Percentiles rank a stretch among this genome's conserved stretches.
These are phyloP conservation scores for Malus asiatica DNA, from an alignment of 306 rosid species.

Conservation along the genomic window DNA sequence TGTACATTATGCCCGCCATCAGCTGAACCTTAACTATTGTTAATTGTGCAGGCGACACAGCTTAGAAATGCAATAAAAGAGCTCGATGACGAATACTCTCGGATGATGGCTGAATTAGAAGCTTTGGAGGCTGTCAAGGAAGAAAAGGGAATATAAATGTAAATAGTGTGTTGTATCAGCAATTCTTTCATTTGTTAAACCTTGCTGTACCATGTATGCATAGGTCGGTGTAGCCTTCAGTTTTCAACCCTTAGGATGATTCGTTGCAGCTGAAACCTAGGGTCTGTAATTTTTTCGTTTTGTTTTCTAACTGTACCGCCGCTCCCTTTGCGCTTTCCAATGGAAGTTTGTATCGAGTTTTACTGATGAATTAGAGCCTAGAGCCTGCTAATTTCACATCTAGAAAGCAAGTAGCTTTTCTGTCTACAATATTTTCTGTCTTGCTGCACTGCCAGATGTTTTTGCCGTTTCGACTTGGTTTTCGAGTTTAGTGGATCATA, in stretches of 20 bases:
- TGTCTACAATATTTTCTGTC: neutral
- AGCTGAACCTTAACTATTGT: neutral
- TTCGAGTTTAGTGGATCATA: too few relatives aligned
- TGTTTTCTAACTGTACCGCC: neutral
- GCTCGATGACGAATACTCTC: conserved; percentile 26
- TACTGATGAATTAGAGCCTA: neutral
- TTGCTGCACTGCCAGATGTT: too few relatives aligned
- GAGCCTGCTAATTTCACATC: neutral
- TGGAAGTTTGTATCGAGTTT: neutral
- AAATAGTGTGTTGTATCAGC: neutral
- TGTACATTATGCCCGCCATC: too few relatives aligned
- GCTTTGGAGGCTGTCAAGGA: conserved; percentile 28
- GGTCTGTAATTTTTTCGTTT: neutral
- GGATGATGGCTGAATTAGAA: conserved; percentile 37
- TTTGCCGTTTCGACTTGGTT: too few relatives aligned
- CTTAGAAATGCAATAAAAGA: conserved; percentile 48
- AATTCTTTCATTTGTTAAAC: conserved; percentile 6
- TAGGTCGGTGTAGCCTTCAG: neutral
- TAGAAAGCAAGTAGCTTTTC: neutral
- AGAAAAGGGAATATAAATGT: conserved; percentile 29
- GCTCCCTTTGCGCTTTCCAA: neutral
- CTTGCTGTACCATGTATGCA: neutral
- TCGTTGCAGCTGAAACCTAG: neutral
- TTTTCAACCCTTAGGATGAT: neutral
- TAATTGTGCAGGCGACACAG: conserved; percentile 42